A percentile compares a stretch with the other conserved stretches of the same genome.
Conservation (phyloP, 1,284 basidiomycete species). For the Ganoderma sinense region DNA sequence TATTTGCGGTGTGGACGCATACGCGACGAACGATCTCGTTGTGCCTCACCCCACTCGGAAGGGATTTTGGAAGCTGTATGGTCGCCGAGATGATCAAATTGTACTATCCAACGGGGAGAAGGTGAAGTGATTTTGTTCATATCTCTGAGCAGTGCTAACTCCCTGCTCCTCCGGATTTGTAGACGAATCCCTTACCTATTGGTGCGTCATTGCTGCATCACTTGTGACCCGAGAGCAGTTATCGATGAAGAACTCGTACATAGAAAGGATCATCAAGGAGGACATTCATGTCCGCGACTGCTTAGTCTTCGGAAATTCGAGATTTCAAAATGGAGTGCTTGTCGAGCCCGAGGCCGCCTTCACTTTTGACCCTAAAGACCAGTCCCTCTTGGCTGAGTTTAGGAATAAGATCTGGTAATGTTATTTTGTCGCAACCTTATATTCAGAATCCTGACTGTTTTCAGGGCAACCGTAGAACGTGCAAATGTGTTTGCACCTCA, state of each 20-base stretch:
- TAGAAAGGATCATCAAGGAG: slow-evolving; percentile 40
- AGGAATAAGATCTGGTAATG: slow-evolving; percentile 43
- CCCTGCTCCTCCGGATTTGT: not conserved
- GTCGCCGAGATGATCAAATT: slow-evolving; percentile 23
- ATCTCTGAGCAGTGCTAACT: not conserved
- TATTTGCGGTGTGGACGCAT: slow-evolving; percentile 12
- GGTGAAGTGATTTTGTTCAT: slow-evolving; percentile 1
- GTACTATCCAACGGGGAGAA: slow-evolving; percentile 25
- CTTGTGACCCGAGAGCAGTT: not conserved
- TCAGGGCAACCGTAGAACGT: slow-evolving; percentile 42
- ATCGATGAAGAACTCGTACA: not conserved
- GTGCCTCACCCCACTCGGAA: slow-evolving; percentile 16
- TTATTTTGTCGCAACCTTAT: slow-evolving; percentile 1
- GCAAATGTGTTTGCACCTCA: slow-evolving; percentile 43
- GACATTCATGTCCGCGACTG: slow-evolving; percentile 39
- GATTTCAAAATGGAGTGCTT: slow-evolving; percentile 46
- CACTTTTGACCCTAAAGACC: slow-evolving; percentile 37
- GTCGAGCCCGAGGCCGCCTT: slow-evolving; percentile 40
- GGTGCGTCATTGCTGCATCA: slow-evolving; percentile 32
- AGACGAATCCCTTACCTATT: slow-evolving; percentile 52
- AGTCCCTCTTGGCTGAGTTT: slow-evolving; percentile 33
- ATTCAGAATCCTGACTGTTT: not conserved
- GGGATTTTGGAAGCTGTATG: slow-evolving; percentile 15
- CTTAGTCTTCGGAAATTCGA: slow-evolving; percentile 49
- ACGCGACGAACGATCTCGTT: slow-evolving; percentile 21